phyloP scores from a whole-genome alignment of 2,329 filamentous ascomycete species.

The Zymoseptoria crescenta region DNA sequence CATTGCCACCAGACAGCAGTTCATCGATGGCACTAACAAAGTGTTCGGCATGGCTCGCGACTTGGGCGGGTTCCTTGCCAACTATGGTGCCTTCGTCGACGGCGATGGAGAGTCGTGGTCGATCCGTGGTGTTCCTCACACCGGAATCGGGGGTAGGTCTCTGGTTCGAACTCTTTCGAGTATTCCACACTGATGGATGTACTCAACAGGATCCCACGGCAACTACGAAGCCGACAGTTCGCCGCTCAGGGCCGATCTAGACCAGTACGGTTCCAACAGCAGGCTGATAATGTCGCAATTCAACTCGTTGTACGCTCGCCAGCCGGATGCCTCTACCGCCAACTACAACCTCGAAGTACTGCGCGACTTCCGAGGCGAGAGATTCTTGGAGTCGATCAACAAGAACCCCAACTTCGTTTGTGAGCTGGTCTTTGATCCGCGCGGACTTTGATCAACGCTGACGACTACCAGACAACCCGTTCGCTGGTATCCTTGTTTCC shows the following conservation, averaged over 20 bases:
- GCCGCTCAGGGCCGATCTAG: constrained; percentile 27
- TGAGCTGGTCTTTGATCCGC: neutral
- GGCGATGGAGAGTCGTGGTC: constrained; percentile 18
- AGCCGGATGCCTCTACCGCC: constrained; percentile 17
- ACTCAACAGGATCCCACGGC: neutral
- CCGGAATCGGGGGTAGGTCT: neutral
- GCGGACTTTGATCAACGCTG: neutral
- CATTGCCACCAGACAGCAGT: constrained; percentile 29
- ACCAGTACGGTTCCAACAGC: constrained; percentile 20
- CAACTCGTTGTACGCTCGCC: constrained; percentile 21
- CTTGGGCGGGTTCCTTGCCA: constrained; percentile 20
- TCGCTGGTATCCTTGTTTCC: constrained; percentile 24
- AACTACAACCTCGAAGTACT: constrained; percentile 30
- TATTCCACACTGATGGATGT: neutral
- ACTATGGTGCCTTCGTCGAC: constrained; percentile 20
- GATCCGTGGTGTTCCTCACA: constrained; percentile 11
- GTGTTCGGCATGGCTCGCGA: constrained; percentile 19
- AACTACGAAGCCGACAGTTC: constrained; percentile 27
- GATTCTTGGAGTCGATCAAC: constrained; percentile 24
- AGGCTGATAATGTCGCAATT: constrained; percentile 17
- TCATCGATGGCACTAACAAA: constrained; percentile 22
- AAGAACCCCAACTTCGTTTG: constrained; percentile 26
- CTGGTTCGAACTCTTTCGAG: neutral
- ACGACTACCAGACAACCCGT: constrained; percentile 12
- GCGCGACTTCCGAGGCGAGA: constrained; percentile 20